Evolutionary conservation across 2,329 filamentous ascomycete species (phyloP), one percentile per base, ranked within the genome.

Genomic region (Amylocarpus encephaloides): DNA sequence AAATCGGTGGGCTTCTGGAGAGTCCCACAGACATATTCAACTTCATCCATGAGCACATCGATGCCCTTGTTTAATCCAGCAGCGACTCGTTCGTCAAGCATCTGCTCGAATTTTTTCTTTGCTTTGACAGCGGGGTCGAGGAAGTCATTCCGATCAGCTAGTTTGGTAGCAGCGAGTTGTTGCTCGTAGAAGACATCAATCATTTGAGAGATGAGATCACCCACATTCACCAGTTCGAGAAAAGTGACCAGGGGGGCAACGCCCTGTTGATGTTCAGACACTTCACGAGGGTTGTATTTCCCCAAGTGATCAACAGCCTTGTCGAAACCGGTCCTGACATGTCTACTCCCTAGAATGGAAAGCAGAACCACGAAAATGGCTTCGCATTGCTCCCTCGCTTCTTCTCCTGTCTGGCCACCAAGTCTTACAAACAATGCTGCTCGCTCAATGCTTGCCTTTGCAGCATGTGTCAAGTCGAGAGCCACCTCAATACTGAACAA

Each of bases 91-190:
- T 97, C 93, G 64, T 98, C 93, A 1, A 98, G 83, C 86, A 96
- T 95, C 66, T 96, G 91, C 74, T 98, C 93, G 62, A 97, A 98
- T 58, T 88, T 90, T 73, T 96, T 97, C 79, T 98, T 98, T 57
- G 93, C 91, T 61, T 96, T 85, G 30, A 87, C 86, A 0, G 91
- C 88, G 16, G 90, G 86, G 64, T 95, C 89, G 43, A 98, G 75
- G 63, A 98, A 98, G 70, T 98, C 93, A 65, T 95, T 94, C 39
- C 87, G 83, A 65, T 97, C 92, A 1, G 86, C 86, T 47, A 98
- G 83, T 62, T 87, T 87, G 12, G 86, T 80, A 1, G 82, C 79
- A 5, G 90, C 82, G 26, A 98, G 79, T 70, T 98, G 93, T 70
- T 97, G 93, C 66, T 95, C 87, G 70, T 95, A 98, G 66, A 98